Conservation (phyloP, 2,329 filamentous ascomycete species). For the Fusarium tanahbumbuense region DNA sequence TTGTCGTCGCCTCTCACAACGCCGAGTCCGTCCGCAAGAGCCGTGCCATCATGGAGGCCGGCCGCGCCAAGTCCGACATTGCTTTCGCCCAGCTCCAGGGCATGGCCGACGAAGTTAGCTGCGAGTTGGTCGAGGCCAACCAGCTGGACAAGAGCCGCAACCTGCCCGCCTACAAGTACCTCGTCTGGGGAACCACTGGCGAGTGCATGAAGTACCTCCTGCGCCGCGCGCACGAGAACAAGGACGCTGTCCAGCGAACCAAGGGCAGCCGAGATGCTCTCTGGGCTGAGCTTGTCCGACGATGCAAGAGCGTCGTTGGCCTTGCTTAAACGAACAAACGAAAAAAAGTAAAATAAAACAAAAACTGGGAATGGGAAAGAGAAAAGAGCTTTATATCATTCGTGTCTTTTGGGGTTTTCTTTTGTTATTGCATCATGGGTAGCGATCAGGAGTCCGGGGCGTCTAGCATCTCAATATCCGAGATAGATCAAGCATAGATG, state of each 20-base stretch:
- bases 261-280: conserved; percentile 71
- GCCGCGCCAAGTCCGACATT: conserved; percentile 54
- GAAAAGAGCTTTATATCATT: conserved; percentile 41
- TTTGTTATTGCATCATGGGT: conserved; percentile 45
- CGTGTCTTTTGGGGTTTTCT: conserved; percentile 37
- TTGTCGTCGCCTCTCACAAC: conserved; percentile 89
- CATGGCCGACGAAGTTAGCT: conserved; percentile 94
- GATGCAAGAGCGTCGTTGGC: conserved; percentile 59
- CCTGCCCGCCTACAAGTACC: conserved; percentile 76
- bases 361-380: conserved; percentile 16
- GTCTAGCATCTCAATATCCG: conserved; percentile 42
- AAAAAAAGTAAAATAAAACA: conserved; percentile 4
- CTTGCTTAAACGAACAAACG: conserved; percentile 43
- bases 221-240: conserved; percentile 73
- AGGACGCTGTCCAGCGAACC: conserved; percentile 74
- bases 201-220: conserved; percentile 90
- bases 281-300: conserved; percentile 69
- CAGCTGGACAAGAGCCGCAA: conserved; percentile 45
- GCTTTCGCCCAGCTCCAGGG: conserved; percentile 81
- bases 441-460: conserved; percentile 46
- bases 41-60: conserved; percentile 62
- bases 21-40: conserved; percentile 73
- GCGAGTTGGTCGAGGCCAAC: conserved; percentile 62
- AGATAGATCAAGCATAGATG: conserved; percentile 45
- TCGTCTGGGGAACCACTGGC: conserved; percentile 76